Evolutionary conservation across 2,329 filamentous ascomycete genomes (phyloP), one percentile per base, ranked within the genome.

Genomic region (Phaeosphaeria sp.): DNA sequence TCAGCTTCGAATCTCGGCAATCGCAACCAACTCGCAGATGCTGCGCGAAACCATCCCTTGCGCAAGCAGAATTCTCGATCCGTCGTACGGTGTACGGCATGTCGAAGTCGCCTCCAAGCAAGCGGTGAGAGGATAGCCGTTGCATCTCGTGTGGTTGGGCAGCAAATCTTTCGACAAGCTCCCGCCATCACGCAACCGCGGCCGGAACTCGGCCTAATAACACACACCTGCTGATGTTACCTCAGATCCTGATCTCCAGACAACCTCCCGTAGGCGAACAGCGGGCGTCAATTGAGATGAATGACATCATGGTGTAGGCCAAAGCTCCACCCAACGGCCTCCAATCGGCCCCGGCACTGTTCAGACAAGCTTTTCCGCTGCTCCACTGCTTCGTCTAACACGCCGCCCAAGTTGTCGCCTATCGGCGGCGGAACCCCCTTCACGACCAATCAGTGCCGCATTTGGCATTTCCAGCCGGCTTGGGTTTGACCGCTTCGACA

Each of bases 291-390:
- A 36, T 36, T 6, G 30, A 36, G 30, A 36, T 36, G 30, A 36
- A 36, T 36, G 52, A 55, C 52, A 55, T 55, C 52, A 55, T 50
- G 17, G 21, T n/a, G 51, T 36, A 33, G 18, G 44, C 30, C 18
- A 49, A 43, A 45, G 20, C 30, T 49, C 20, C 48, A 49, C 33
- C 36, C 24, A 30, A 20, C 3, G 11, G 11, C 30, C 30, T 36
- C 30, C 30, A 33, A 53, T 47, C 46, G 51, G 43, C 27, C 20
- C 7, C 20, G 7, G 11, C 20, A 25, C 5, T 24, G 43, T 53
- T 25, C 30, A 53, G 24, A 53, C 43, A 53, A 53, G 51, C 51
- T 53, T 53, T 47, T 42, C 44, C 30, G 43, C n/a, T 46, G 30
- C 18, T 47, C 51, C 50, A 52, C 25, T 8, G 49, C 49, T 30